These are phyloP conservation scores for Penicillium angulare DNA, from an alignment of 495 filamentous ascomycete genomes.

Conservation along the genomic window DNA sequence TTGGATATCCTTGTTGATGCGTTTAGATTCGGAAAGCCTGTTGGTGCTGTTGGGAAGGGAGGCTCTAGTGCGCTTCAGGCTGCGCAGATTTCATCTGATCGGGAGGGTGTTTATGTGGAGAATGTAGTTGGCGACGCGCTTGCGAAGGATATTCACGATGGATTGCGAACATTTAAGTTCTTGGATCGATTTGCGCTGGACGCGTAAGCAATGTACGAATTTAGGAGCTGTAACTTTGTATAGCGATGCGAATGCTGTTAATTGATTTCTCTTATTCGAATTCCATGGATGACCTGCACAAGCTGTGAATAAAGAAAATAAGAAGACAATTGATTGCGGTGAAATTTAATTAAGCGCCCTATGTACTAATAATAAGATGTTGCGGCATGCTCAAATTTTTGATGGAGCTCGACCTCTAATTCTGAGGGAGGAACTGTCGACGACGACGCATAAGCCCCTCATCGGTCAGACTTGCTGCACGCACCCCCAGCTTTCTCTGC, in stretches of 20 bases:
- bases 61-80: slow-evolving; percentile 37
- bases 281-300: too few relatives aligned
- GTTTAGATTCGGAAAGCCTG: slow-evolving; percentile 71
- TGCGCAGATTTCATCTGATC: slow-evolving; percentile 34
- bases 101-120: slow-evolving; percentile 53
- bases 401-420: too few relatives aligned
- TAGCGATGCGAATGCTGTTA: too few relatives aligned
- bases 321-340: not conserved
- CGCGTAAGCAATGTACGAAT: slow-evolving; percentile 8
- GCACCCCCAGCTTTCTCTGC: slow-evolving; percentile 17
- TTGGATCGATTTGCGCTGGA: slow-evolving; percentile 41
- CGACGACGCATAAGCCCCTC: slow-evolving; percentile 16
- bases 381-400: too few relatives aligned
- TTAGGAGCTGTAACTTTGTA: too few relatives aligned
- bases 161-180: slow-evolving; percentile 67
- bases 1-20: slow-evolving; percentile 63
- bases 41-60: slow-evolving; percentile 60
- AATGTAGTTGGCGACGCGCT: slow-evolving; percentile 34
- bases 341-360: not conserved
- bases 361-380: not conserved
- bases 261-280: too few relatives aligned
- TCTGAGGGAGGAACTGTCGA: not conserved
- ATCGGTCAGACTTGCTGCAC: too few relatives aligned
- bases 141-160: slow-evolving; percentile 51
- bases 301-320: not conserved